Evolutionary conservation across 2,329 filamentous ascomycete species (phyloP).

Genomic region (Xylariaceae sp.): DNA sequence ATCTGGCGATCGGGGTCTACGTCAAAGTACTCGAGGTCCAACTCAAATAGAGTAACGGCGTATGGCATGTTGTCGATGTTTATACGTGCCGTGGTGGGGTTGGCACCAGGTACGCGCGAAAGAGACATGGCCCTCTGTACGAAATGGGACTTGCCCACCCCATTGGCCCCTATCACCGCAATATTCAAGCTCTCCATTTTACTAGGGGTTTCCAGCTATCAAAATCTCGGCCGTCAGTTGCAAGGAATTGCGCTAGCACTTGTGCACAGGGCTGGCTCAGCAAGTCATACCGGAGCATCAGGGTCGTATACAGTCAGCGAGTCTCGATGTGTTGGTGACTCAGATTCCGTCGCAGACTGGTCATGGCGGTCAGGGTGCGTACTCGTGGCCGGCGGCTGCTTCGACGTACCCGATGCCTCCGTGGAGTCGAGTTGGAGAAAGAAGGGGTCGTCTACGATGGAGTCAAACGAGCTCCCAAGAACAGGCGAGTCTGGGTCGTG

Average conservation of each 20-base stretch:
- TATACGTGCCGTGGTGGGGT: conserved; percentile 53
- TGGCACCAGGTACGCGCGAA: conserved; percentile 46
- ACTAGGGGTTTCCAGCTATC: conserved; percentile 12
- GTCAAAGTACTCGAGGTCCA: conserved; percentile 63
- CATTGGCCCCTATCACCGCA: conserved; percentile 61
- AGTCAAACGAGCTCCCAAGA: conserved; percentile 45
- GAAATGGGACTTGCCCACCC: conserved; percentile 65
- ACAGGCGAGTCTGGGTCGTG: background rate
- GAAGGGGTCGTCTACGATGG: conserved; percentile 53
- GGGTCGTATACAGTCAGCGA: conserved; percentile 36
- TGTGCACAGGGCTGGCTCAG: background rate
- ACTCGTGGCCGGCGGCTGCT: conserved; percentile 22
- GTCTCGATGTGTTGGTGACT: conserved; percentile 45
- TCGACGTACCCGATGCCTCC: conserved; percentile 26
- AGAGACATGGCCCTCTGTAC: conserved; percentile 60
- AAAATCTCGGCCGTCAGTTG: background rate
- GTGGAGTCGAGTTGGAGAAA: conserved; percentile 43
- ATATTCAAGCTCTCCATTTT: conserved; percentile 60
- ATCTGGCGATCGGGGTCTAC: conserved; percentile 54
- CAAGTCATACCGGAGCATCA: conserved; percentile 20
- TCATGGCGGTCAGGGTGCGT: conserved; percentile 34
- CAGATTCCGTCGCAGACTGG: conserved; percentile 32
- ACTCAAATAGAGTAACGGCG: conserved; percentile 58
- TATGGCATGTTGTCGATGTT: conserved; percentile 55
- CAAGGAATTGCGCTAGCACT: background rate